Evolutionary conservation across 805 yeast genomes (phyloP), one percentile per base, ranked within the genome.

Genomic region (Schwanniomyces yamadae): DNA sequence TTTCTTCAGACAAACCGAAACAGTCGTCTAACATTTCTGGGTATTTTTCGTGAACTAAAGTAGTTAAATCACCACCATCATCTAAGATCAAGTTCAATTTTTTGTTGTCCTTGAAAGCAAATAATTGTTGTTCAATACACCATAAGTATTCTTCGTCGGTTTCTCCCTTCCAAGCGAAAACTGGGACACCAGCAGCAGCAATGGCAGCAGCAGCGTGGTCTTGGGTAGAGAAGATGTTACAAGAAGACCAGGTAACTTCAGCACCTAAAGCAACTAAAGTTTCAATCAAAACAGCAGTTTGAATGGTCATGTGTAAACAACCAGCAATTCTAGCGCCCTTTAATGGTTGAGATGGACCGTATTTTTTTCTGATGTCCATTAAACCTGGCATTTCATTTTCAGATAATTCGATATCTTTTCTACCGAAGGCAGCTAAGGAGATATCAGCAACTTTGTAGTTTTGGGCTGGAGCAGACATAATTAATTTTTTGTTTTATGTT

Each of bases 131-230:
- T 78, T 93, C 97, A 58, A 91, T 87, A 81, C 99, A 91, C 99
- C 99, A 91, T 63, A 80, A 65, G 82, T 91, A 93, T 78, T 91
- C 99, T 78, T 91, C 98, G 73, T 91, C 99, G 70, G 98, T 88
- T 82, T 91, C 98, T 69, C 99, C 98, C 81, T 91, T 91, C 99
- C 99, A 91, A 60, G 99, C 99, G 57, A 88, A 91, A 52, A 91
- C 99, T 63, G 99, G 98, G 43, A 91, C 95, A 75, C 99, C 99
- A 53, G 96, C 71, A 54, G 98, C 99, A 57, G 99, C 99, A 69
- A 91, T 93, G 58, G 98, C 98, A 61, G 99, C 97, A 59, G 99
- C 98, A 55, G 98, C 98, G 69, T 91, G 98, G 75, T 91, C 99
- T 78, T 91, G 99, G 52, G 99, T 91, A 56, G 98, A 90, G 84